Evolutionary conservation across 2,329 filamentous ascomycete genomes (phyloP).

Genomic region (Colletotrichum chlorophyti): DNA sequence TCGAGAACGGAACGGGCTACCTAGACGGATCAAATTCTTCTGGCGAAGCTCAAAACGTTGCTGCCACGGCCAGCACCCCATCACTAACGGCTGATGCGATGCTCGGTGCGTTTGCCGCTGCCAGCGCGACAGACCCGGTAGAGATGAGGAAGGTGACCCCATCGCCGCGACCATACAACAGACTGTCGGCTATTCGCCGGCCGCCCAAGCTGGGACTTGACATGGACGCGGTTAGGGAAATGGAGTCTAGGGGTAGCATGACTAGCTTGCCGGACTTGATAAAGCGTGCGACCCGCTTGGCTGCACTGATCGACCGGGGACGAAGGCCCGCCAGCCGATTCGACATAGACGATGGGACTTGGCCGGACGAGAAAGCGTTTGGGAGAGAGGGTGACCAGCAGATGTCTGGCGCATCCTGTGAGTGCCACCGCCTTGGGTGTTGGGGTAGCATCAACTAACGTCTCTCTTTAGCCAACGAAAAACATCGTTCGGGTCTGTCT

Average conservation of each 20-base stretch:
- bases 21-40: constrained; percentile 54
- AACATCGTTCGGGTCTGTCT: constrained; percentile 61
- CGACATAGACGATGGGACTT: constrained; percentile 57
- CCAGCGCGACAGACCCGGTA: constrained; percentile 51
- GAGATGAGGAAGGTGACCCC: constrained; percentile 36
- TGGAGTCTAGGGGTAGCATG: constrained; percentile 85
- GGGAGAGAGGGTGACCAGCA: constrained; percentile 47
- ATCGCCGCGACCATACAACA: constrained; percentile 45
- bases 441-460: constrained; percentile 29
- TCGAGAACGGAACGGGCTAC: constrained; percentile 53
- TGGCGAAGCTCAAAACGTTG: constrained; percentile 44
- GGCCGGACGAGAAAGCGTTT: constrained; percentile 51
- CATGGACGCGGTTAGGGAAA: constrained; percentile 80
- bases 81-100: constrained; percentile 52
- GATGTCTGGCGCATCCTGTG: constrained; percentile 43
- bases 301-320: constrained; percentile 86
- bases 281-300: constrained; percentile 82
- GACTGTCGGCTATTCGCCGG: constrained; percentile 61
- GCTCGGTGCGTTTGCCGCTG: constrained; percentile 57
- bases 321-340: constrained; percentile 67
- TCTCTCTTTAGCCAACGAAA: constrained; percentile 47
- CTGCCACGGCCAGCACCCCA: constrained; percentile 33
- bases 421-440: background rate
- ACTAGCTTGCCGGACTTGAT: constrained; percentile 95
- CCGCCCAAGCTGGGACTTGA: constrained; percentile 73